Base-by-base conservation (phyloP, 306 rosid genomes). In the Herpetospermum pedunculosum region DNA sequence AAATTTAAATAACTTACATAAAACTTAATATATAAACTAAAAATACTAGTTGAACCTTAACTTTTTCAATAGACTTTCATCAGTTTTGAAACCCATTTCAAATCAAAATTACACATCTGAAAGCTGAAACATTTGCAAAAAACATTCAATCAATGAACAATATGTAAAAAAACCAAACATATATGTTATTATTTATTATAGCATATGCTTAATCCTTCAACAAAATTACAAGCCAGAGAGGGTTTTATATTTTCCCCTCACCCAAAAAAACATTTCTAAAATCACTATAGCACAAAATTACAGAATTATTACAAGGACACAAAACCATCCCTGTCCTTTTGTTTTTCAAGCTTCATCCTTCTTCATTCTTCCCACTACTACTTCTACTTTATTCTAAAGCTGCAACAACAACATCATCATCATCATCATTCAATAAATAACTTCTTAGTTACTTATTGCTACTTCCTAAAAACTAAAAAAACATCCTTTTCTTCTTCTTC, bases 131-230 rank as follows among this genome's bases (percentile, higher is more conserved):
- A 48, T 48, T 48, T 44, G 49, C 49, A 12, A 44, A n/a, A n/a
- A 32, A 35, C 6, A 6, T 6, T 5, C 40, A 35, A 5, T 35
- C 6, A 35, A 35, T 40, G 46, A 8, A 8, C 9, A 19, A 50
- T 6, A 59, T 60, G 43, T n/a, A 23, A 67, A 6, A 67, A 67
- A 67, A 41, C 6, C 53, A 19, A 43, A 26, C 48, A 68, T 46
- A 70, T 70, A 7, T 28, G 1, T 70, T 70, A 70, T 70, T 70
- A 70, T 70, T 70, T 46, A 70, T 69, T 70, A 46, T 46, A 70
- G 21, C 74, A 70, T 46, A 16, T 44, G 41, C 37, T 6, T 30
- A 30, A 30, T 15, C 14, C 23, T 11, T 64, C 32, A 23, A 70
- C 57, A 28, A 44, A 44, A 70, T 28, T 46, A 70, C 74, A 69